A percentile compares a stretch with the other conserved stretches of the same genome.
Conservation (phyloP, 2,329 filamentous ascomycete genomes). For the Blastomyces emzantsi region DNA sequence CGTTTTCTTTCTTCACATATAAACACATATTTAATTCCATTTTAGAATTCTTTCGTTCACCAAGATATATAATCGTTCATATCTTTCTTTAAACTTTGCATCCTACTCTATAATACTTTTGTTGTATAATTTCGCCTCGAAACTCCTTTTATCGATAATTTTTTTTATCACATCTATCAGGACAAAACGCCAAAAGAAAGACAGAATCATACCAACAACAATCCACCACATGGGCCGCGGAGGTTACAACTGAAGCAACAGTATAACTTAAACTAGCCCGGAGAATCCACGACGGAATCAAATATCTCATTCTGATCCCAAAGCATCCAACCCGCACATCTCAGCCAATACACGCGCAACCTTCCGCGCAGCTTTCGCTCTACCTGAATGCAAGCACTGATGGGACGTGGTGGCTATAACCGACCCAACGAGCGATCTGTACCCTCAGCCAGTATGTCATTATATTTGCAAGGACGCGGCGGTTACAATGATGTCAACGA, state of each 20-base stretch:
- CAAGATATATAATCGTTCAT: constrained; percentile 5
- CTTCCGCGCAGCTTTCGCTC: neutral
- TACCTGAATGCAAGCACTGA: constrained; percentile 16
- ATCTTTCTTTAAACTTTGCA: constrained; percentile 2
- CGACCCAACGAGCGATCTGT: constrained; percentile 15
- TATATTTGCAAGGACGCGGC: constrained; percentile 23
- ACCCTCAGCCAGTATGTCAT: constrained; percentile 8
- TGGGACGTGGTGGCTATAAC: constrained; percentile 32
- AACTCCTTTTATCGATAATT: constrained; percentile 5
- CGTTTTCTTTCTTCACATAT: neutral
- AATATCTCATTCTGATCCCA: neutral
- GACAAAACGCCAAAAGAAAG: neutral
- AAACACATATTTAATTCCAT: constrained; percentile 1
- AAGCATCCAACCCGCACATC: neutral
- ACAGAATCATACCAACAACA: constrained; percentile 2
- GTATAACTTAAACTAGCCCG: neutral
- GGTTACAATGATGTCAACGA: constrained; percentile 26
- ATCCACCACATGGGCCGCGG: constrained; percentile 7
- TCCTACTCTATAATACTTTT: constrained; percentile 2
- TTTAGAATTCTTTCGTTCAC: constrained; percentile 6
- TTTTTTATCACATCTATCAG: neutral
- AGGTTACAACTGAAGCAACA: constrained; percentile 8
- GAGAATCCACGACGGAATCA: neutral
- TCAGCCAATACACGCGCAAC: neutral
- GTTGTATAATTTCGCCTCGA: neutral